A percentile compares a stretch with the other conserved stretches of the same genome.
Conservation (phyloP, 2,329 filamentous ascomycete species). For the Aspergillus phoenicis region DNA sequence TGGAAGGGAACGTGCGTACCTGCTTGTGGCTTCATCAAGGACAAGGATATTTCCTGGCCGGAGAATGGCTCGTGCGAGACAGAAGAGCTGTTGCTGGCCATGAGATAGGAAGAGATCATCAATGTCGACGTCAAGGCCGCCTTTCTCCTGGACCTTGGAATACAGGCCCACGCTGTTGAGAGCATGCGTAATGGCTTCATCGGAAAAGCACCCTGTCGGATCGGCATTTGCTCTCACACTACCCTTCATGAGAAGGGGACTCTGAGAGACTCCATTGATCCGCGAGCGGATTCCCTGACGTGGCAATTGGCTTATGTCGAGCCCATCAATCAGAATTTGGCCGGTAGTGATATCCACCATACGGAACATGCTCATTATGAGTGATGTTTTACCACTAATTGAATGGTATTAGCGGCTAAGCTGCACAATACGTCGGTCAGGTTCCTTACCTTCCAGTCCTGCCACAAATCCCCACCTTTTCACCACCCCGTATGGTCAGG, state of each 20-base stretch:
- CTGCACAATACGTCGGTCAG: neutral
- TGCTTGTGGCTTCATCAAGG: conserved; percentile 44
- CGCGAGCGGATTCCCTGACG: conserved; percentile 44
- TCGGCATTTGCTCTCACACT: conserved; percentile 45
- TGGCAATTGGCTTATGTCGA: conserved; percentile 44
- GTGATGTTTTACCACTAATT: conserved; percentile 47
- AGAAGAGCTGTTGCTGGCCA: conserved; percentile 67
- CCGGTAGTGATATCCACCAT: conserved; percentile 47
- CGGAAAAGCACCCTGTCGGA: conserved; percentile 34
- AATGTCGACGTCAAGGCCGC: conserved; percentile 47
- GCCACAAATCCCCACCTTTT: conserved; percentile 47
- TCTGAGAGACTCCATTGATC: conserved; percentile 50
- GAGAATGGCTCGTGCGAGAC: conserved; percentile 62
- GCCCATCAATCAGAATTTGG: conserved; percentile 46
- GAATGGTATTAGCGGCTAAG: conserved; percentile 5
- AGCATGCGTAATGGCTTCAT: conserved; percentile 40
- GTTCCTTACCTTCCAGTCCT: conserved; percentile 40
- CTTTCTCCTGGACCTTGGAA: conserved; percentile 41
- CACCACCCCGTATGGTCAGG: conserved; percentile 46
- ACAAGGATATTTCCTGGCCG: conserved; percentile 48
- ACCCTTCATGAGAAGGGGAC: conserved; percentile 46
- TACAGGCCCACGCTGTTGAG: conserved; percentile 44
- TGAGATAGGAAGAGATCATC: conserved; percentile 55
- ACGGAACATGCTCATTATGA: conserved; percentile 46
- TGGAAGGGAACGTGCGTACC: conserved; percentile 16